Evolutionary conservation across 768 basidiomycete species (phyloP).

Genomic region (Leccinellum rugosiceps): DNA sequence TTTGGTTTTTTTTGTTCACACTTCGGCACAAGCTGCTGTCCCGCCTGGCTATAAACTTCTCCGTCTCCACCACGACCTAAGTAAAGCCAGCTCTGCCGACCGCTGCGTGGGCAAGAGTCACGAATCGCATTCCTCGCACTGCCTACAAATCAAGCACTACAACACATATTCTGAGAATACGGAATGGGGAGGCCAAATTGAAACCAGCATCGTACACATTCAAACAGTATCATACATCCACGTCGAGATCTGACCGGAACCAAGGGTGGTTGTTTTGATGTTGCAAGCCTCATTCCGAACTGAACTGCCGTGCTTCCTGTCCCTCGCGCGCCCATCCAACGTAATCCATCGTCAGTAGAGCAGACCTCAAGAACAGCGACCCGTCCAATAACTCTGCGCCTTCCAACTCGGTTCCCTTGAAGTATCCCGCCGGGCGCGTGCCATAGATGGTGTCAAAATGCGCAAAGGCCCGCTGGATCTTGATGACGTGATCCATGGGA

Average conservation of each 20-base stretch:
- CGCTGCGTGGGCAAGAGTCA: too few relatives aligned
- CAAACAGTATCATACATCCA: neutral
- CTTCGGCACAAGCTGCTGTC: too few relatives aligned
- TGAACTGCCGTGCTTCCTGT: conserved; percentile 22
- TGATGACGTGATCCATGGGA: conserved; percentile 33
- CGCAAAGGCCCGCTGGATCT: conserved; percentile 33
- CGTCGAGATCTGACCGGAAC: neutral
- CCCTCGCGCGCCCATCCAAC: conserved; percentile 43
- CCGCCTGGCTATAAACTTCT: too few relatives aligned
- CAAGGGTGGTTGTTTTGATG: neutral
- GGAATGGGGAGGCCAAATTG: neutral
- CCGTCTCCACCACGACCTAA: too few relatives aligned
- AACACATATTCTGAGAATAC: neutral
- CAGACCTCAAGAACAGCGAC: conserved; percentile 32
- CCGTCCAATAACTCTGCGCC: conserved; percentile 35
- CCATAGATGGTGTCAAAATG: conserved; percentile 35
- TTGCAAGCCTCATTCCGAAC: conserved; percentile 14
- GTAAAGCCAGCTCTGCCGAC: too few relatives aligned
- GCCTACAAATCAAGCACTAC: too few relatives aligned
- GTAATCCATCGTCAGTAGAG: conserved; percentile 30
- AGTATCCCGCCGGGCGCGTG: conserved; percentile 23
- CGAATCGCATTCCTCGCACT: too few relatives aligned
- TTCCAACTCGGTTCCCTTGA: conserved; percentile 27
- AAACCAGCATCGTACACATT: neutral
- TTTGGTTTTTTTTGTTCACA: too few relatives aligned